Evolutionary conservation across 2,329 filamentous ascomycete species (phyloP).

Genomic region (Aspergillus sp.): DNA sequence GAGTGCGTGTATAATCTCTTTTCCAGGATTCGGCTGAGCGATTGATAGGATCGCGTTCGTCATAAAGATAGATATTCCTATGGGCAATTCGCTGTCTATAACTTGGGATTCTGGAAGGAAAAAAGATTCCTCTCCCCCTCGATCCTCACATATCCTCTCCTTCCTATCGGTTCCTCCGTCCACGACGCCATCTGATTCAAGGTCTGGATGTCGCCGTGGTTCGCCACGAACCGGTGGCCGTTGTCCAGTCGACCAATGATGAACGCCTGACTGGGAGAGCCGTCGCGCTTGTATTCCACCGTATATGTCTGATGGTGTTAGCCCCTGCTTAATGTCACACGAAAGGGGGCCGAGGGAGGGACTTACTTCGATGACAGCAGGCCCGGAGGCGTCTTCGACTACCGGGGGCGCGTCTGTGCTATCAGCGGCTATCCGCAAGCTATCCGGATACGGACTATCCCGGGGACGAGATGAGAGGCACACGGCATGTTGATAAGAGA

Average conservation of each 20-base stretch:
- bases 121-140: background rate
- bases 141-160: background rate
- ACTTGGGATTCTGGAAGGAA: background rate
- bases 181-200: background rate
- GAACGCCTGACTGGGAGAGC: constrained; percentile 41
- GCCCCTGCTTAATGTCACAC: no score
- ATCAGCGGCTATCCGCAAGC: constrained; percentile 25
- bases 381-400: constrained; percentile 41
- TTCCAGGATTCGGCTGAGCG: constrained; percentile 2
- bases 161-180: constrained; percentile 1
- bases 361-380: constrained; percentile 47
- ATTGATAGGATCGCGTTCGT: background rate
- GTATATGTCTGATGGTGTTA: constrained; percentile 47
- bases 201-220: constrained; percentile 18
- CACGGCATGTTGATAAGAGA: constrained; percentile 59
- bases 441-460: constrained; percentile 13
- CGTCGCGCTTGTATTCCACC: constrained; percentile 48
- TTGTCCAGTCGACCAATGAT: constrained; percentile 46
- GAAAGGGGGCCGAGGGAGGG: background rate
- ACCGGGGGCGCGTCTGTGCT: constrained; percentile 36
- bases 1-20: constrained; percentile 10
- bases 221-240: constrained; percentile 48
- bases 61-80: background rate
- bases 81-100: no score
- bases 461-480: constrained; percentile 46